Conservation (phyloP, 2,329 filamentous ascomycete species). For the Dendrostoma leiphaemia region DNA sequence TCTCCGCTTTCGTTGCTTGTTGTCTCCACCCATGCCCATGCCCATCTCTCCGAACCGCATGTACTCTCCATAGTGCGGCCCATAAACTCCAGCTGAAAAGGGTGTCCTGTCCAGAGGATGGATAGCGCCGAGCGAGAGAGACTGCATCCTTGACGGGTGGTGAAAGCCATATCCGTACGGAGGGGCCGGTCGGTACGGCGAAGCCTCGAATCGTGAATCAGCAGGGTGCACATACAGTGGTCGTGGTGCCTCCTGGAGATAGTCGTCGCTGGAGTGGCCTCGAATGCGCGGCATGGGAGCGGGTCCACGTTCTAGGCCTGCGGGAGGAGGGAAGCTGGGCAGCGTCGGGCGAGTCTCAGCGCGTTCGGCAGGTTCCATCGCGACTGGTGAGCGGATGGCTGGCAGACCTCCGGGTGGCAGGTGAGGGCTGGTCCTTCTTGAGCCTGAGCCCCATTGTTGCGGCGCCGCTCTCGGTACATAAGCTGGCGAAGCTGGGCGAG, state of each 20-base stretch:
- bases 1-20: conserved; percentile 61
- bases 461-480: conserved; percentile 24
- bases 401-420: conserved; percentile 29
- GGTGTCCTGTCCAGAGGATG: conserved; percentile 42
- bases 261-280: conserved; percentile 34
- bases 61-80: conserved; percentile 40
- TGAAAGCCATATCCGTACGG: conserved; percentile 39
- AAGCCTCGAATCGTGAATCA: conserved; percentile 30
- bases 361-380: conserved; percentile 34
- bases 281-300: conserved; percentile 29
- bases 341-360: conserved; percentile 36
- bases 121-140: conserved; percentile 43
- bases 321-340: conserved; percentile 37
- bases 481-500: conserved; percentile 36
- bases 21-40: conserved; percentile 38
- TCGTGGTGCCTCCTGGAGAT: conserved; percentile 27
- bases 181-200: conserved; percentile 30
- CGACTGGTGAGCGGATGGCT: conserved; percentile 28
- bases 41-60: conserved; percentile 39
- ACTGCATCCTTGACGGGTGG: conserved; percentile 44
- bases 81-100: conserved; percentile 41
- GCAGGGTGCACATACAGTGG: conserved; percentile 27
- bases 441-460: conserved; percentile 35
- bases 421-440: conserved; percentile 35
- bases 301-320: conserved; percentile 35